These are phyloP conservation scores for Colletotrichum sp. DNA, from an alignment of 2,329 filamentous ascomycete genomes.

Conservation along the genomic window DNA sequence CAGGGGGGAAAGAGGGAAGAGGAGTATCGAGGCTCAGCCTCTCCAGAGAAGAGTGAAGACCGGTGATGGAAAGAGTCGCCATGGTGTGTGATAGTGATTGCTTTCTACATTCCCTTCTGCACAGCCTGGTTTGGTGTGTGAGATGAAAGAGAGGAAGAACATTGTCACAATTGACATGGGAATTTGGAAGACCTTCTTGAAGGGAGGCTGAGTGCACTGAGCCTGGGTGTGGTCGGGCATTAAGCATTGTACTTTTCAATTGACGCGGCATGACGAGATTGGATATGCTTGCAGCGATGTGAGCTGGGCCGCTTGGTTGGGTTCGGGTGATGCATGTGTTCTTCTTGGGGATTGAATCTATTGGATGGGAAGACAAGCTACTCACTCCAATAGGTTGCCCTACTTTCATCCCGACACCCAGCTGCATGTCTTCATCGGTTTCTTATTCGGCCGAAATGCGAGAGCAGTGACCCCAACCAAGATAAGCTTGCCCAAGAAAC, in stretches of 20 bases:
- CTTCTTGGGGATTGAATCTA: background rate
- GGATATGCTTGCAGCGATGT: background rate
- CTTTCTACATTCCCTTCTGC: background rate
- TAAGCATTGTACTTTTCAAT: background rate
- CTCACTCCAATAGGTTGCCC: background rate
- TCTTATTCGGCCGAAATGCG: no score
- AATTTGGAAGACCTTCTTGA: background rate
- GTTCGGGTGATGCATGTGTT: accelerated
- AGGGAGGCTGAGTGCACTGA: background rate
- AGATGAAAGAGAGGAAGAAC: background rate
- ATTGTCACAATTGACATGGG: background rate
- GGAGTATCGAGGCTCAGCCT: slow-evolving; percentile 52
- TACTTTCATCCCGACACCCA: accelerated
- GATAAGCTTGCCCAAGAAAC: no score
- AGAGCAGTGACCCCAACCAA: no score
- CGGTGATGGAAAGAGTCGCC: slow-evolving; percentile 64
- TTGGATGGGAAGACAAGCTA: no score
- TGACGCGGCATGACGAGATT: background rate
- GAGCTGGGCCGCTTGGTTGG: accelerated
- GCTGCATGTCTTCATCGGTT: background rate
- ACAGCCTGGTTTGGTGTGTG: background rate
- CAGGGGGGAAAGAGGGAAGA: slow-evolving; percentile 23
- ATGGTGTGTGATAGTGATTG: slow-evolving; percentile 26
- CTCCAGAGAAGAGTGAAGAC: slow-evolving; percentile 64
- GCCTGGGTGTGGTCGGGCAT: background rate